These are phyloP conservation scores for Cochlearia excelsa DNA, from an alignment of 345 rosid species.

Conservation along the genomic window DNA sequence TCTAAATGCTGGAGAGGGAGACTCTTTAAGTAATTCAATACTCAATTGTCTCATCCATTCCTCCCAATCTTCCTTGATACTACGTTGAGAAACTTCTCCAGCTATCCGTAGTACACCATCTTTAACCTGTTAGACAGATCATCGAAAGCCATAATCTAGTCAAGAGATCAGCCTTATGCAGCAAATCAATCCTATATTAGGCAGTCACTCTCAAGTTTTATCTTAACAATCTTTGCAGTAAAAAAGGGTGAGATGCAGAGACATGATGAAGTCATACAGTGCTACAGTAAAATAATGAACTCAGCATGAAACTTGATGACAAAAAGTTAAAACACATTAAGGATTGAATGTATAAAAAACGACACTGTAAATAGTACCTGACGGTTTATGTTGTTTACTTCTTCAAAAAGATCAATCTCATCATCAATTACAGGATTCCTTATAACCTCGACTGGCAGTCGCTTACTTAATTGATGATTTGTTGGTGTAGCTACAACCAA, in stretches of 20 bases:
- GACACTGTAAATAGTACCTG: constrained; percentile 50
- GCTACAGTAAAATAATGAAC: too few species aligned
- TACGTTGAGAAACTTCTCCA: constrained; percentile 99
- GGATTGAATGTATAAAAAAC: constrained; percentile 8
- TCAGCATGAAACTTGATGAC: too few species aligned
- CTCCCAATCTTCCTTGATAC: constrained; percentile 99
- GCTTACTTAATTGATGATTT: constrained; percentile 75
- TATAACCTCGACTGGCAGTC: constrained; percentile 75
- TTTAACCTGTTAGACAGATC: constrained; percentile 57
- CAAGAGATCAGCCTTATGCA: background rate
- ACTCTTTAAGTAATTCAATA: constrained; percentile 93
- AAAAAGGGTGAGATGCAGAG: background rate
- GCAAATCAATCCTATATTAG: too few species aligned
- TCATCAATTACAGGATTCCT: constrained; percentile 77
- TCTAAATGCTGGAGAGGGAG: constrained; percentile 97
- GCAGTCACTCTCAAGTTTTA: too few species aligned
- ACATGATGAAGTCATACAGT: too few species aligned
- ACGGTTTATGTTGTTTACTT: constrained; percentile 67
- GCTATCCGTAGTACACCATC: constrained; percentile 85
- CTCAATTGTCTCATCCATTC: constrained; percentile 99
- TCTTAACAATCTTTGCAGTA: background rate
- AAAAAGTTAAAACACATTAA: too few species aligned
- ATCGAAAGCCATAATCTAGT: constrained; percentile 15
- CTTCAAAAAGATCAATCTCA: constrained; percentile 85
- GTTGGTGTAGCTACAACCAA: constrained; percentile 74